These are phyloP conservation scores for Rhodosporidiobolus sp. DNA, from an alignment of 768 basidiomycete species.

Conservation along the genomic window DNA sequence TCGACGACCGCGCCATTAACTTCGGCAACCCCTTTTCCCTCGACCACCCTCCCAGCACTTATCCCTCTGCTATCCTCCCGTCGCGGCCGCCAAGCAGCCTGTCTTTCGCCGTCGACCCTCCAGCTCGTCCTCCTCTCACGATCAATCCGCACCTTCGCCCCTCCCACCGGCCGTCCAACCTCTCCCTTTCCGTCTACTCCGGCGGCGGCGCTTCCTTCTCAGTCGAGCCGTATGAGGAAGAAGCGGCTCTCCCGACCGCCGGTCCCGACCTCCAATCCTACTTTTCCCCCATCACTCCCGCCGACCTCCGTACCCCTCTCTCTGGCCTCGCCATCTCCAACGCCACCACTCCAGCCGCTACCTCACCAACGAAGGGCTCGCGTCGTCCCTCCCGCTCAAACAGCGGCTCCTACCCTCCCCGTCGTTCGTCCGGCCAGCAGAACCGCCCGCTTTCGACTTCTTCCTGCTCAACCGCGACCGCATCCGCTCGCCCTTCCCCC, in stretches of 20 bases:
- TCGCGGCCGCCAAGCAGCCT: not conserved
- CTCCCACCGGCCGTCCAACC: not conserved
- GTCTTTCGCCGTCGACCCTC: not conserved
- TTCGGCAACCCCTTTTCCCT: constrained; percentile 1
- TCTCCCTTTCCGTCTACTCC: constrained; percentile 25
- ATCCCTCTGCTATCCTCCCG: not conserved
- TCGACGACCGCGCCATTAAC: not conserved
- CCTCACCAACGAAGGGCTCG: not conserved
- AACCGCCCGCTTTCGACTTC: not conserved
- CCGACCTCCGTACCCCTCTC: not conserved
- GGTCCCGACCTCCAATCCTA: not conserved
- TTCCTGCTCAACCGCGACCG: not conserved
- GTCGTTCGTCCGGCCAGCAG: not conserved
- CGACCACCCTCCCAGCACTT: not conserved
- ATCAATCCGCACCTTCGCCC: not conserved
- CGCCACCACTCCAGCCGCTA: not conserved
- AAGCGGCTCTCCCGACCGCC: not conserved
- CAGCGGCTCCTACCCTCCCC: not conserved
- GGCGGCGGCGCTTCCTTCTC: not conserved
- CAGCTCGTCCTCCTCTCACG: constrained; percentile 1
- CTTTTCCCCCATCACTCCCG: constrained; percentile 26
- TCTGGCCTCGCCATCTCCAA: constrained; percentile 1
- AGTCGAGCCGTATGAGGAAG: not conserved
- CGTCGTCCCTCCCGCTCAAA: not conserved
- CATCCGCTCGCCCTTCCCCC: not conserved